Evolutionary conservation across 441 rosid species (phyloP), one percentile per base, ranked within the genome.

Genomic region (Gossypium lobatum): DNA sequence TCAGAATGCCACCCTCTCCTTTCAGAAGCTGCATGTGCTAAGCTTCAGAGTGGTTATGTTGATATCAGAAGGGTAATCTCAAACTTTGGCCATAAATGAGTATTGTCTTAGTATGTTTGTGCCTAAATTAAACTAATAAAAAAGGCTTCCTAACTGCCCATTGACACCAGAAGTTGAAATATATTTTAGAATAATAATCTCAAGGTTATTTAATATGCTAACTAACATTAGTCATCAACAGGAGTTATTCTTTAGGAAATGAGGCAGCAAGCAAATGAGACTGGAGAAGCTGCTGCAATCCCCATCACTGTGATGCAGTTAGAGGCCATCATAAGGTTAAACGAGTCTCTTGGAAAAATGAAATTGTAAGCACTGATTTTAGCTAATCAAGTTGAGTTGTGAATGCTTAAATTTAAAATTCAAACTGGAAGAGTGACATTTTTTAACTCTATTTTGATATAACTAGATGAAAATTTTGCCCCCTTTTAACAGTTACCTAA

Each of bases 271-370:
- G 93, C 95, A 70, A 90, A 95, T 82, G 99, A 95, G 81, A 88
- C 95, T 2, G 98, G 99, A 71, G 98, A 91, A 85, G 90, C 93
- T 76, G 84, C 96, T 50, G 89, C 91, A 14, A 89, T 90, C 64
- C 99, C 99, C 72, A 91, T 95, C 58, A 93, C 98, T 50, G 98
- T 93, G 55, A 90, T 98, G 86, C 98, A 95, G 82, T 89, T 90
- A 69, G 98, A 93, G 87, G 98, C 98, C 71, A 93, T 93, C 70
- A 80, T 90, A 54, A 86, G 99, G 84, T 84, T 93, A 78, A 95
- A 96, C 0, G 98, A 95, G 87, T 84, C 98, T 52, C 93, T 95
- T 76, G 97, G 97, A 21, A 95, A 87, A 86, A 91, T 95, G 96
- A 95, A 90, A 87, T 78, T 91, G 97, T 95, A 87, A 83, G 99